phyloP scores from a whole-genome alignment of 495 filamentous ascomycete species.

The Podospora australis region DNA sequence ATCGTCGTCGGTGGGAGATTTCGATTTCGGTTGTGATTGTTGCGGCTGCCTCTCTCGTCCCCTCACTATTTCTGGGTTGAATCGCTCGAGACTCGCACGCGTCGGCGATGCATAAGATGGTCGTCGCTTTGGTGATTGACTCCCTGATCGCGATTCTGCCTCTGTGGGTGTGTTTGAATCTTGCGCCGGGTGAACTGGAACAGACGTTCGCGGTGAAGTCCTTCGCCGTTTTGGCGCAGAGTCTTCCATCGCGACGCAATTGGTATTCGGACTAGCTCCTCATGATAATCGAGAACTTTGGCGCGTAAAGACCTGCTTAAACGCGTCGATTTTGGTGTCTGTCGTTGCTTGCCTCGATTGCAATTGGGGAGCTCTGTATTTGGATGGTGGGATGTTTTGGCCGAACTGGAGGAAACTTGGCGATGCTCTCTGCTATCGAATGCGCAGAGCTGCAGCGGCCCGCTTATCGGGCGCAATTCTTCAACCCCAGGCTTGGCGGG shows the following conservation, averaged over 20 bases:
- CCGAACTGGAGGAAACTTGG: constrained; percentile 10
- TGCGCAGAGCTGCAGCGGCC: no score
- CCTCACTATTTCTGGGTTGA: constrained; percentile 53
- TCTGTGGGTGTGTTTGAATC: constrained; percentile 17
- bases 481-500: background rate
- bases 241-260: constrained; percentile 38
- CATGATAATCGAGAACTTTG: constrained; percentile 10
- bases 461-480: background rate
- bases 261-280: background rate
- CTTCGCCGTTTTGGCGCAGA: constrained; percentile 60
- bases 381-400: background rate
- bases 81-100: constrained; percentile 55
- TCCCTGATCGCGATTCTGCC: background rate
- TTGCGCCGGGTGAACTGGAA: constrained; percentile 21
- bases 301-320: constrained; percentile 1
- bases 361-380: background rate
- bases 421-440: no score
- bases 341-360: constrained; percentile 1
- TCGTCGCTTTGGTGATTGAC: constrained; percentile 25
- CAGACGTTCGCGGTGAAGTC: constrained; percentile 44
- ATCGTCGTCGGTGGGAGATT: constrained; percentile 18
- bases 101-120: constrained; percentile 63
- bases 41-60: constrained; percentile 35
- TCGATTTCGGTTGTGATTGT: background rate
- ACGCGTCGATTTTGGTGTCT: constrained; percentile 19